A percentile compares a stretch with the other conserved stretches of the same genome.
Conservation (phyloP, 2,329 filamentous ascomycete species). For the Sarocladium strictum region DNA sequence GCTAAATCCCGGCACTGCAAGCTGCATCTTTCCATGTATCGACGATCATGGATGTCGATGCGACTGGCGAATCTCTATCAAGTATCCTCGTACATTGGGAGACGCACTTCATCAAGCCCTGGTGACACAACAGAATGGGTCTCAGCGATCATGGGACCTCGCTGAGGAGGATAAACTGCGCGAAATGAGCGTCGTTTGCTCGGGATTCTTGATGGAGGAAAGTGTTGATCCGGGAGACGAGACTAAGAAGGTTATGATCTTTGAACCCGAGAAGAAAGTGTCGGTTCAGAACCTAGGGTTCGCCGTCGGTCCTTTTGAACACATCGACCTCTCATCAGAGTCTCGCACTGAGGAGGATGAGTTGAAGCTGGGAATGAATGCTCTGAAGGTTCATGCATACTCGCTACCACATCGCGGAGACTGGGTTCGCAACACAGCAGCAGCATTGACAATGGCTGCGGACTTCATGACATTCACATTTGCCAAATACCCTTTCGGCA, state of each 20-base stretch:
- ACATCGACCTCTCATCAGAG: constrained; percentile 77
- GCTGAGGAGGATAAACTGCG: constrained; percentile 77
- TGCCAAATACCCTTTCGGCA: constrained; percentile 84
- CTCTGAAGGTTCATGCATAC: constrained; percentile 84
- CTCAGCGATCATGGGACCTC: constrained; percentile 37
- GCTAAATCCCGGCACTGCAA: constrained; percentile 70
- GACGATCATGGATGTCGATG: constrained; percentile 78
- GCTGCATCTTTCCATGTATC: constrained; percentile 86
- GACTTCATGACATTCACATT: constrained; percentile 87
- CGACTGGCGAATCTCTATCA: constrained; percentile 84
- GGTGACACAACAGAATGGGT: constrained; percentile 35
- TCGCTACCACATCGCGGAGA: constrained; percentile 78
- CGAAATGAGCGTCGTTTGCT: constrained; percentile 87
- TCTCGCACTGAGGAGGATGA: constrained; percentile 89
- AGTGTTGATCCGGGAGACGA: constrained; percentile 69
- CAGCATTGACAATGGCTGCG: constrained; percentile 78
- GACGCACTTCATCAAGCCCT: constrained; percentile 57
- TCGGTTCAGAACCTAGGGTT: constrained; percentile 89
- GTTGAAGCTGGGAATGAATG: constrained; percentile 81
- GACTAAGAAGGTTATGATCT: constrained; percentile 81
- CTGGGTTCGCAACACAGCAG: constrained; percentile 81
- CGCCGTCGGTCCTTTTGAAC: constrained; percentile 89
- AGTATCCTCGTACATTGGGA: constrained; percentile 78
- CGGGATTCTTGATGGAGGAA: constrained; percentile 83
- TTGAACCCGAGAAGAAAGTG: constrained; percentile 67